Conservation (phyloP, 192 early-diverging fungal species). For the Spizellomyces punctatus region DNA sequence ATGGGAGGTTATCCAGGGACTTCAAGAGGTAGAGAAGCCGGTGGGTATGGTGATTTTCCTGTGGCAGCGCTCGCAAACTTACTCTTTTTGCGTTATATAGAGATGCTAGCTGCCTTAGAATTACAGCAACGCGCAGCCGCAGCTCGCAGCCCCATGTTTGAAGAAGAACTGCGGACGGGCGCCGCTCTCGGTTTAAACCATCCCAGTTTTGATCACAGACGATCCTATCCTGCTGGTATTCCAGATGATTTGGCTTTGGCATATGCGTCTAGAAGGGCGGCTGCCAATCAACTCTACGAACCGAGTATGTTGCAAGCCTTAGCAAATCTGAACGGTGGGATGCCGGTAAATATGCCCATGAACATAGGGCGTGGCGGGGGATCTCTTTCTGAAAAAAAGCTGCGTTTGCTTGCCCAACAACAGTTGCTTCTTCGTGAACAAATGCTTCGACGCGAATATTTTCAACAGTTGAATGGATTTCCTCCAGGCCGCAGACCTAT, state of each 20-base stretch:
- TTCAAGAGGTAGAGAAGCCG: conserved; percentile 10
- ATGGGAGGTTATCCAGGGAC: conserved; percentile 7
- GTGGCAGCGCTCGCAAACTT: neutral
- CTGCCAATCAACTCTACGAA: conserved; percentile 25
- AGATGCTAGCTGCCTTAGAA: conserved; percentile 35
- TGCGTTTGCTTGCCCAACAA: conserved; percentile 40
- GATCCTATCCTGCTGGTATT: neutral
- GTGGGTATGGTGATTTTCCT: neutral
- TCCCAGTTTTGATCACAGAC: conserved; percentile 8
- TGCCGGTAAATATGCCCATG: conserved; percentile 22
- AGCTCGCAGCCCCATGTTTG: conserved; percentile 15
- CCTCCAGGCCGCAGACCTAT: neutral
- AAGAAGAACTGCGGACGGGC: conserved; percentile 17
- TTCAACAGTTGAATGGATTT: conserved; percentile 29
- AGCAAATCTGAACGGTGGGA: conserved; percentile 28
- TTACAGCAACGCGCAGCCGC: conserved; percentile 12
- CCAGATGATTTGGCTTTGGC: conserved; percentile 19
- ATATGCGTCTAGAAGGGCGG: conserved; percentile 21
- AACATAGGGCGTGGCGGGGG: conserved; percentile 9
- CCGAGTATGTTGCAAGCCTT: conserved; percentile 37
- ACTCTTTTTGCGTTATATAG: neutral
- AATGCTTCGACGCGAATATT: conserved; percentile 37
- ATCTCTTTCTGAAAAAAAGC: conserved; percentile 33
- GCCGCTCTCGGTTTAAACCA: neutral
- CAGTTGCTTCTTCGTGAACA: conserved; percentile 37